A percentile compares a stretch with the other conserved stretches of the same genome.
Conservation (phyloP, 208 protist species). For the Novymonas esmeraldas region DNA sequence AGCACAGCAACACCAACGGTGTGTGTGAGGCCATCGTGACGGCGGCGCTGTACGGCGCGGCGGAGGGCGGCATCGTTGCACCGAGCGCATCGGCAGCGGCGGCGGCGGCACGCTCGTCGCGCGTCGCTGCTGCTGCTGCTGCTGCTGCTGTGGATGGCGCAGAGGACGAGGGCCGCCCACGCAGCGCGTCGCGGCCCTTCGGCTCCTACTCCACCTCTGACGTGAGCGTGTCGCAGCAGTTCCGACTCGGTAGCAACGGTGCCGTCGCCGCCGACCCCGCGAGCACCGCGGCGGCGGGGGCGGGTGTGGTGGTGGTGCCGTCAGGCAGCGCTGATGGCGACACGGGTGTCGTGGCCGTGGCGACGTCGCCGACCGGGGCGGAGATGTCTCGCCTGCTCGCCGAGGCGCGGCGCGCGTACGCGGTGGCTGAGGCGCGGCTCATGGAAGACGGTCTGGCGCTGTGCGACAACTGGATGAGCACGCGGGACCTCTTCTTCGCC, state of each 20-base stretch:
- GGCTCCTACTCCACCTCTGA: conserved; percentile 5
- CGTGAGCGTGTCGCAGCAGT: conserved; percentile 1
- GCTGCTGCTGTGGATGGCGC: not conserved
- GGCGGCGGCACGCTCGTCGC: too few species aligned
- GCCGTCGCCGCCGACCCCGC: not conserved
- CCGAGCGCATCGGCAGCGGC: not conserved
- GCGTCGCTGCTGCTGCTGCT: not conserved
- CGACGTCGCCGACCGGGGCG: not conserved
- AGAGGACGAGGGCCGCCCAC: not conserved
- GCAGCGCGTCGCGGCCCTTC: not conserved
- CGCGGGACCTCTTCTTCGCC: conserved; percentile 72
- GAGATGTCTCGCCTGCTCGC: conserved; percentile 22
- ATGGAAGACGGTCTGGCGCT: conserved; percentile 56
- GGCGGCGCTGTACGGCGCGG: conserved; percentile 4
- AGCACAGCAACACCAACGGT: conserved; percentile 5
- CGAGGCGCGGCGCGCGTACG: conserved; percentile 39
- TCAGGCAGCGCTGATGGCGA: not conserved
- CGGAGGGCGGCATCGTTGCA: not conserved
- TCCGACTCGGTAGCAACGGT: not conserved
- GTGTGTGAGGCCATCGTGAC: conserved; percentile 8
- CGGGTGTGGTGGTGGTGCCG: not conserved
- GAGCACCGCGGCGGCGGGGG: not conserved
- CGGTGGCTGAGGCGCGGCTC: conserved; percentile 37
- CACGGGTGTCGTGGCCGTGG: not conserved
- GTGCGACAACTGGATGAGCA: conserved; percentile 62